Evolutionary conservation across 805 yeast species (phyloP).

Genomic region (Candida insectorum): DNA sequence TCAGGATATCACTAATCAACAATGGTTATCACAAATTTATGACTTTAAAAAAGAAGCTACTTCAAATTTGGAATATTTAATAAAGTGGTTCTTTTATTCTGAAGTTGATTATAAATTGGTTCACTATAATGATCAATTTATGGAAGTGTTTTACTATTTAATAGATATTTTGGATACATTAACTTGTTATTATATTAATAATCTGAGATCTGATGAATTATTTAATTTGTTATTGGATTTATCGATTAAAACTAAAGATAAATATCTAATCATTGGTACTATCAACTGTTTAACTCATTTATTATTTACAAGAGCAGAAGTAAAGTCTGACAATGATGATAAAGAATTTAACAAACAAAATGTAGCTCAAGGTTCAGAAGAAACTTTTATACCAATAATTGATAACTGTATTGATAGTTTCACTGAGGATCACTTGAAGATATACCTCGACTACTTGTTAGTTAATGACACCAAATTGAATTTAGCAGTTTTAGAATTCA

Average conservation of each 20-base stretch:
- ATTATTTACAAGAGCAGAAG: constrained; percentile 47
- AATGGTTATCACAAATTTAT: constrained; percentile 58
- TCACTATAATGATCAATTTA: constrained; percentile 29
- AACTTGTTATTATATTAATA: constrained; percentile 77
- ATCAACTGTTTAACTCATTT: constrained; percentile 78
- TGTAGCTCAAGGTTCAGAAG: constrained; percentile 4
- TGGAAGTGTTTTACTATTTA: constrained; percentile 63
- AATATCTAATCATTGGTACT: constrained; percentile 64
- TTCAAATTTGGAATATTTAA: constrained; percentile 40
- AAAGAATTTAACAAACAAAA: constrained; percentile 10
- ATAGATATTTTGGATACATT: constrained; percentile 82
- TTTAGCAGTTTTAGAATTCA: constrained; percentile 71
- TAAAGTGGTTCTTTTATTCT: constrained; percentile 27
- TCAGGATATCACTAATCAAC: constrained; percentile 82
- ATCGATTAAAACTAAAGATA: constrained; percentile 56
- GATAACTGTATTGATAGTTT: constrained; percentile 41
- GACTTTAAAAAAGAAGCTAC: constrained; percentile 46
- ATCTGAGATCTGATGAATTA: constrained; percentile 64
- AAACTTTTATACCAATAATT: constrained; percentile 12
- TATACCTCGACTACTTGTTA: constrained; percentile 55
- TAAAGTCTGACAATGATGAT: constrained; percentile 18
- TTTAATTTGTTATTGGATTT: constrained; percentile 54
- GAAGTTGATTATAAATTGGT: constrained; percentile 15
- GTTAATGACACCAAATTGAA: constrained; percentile 71
- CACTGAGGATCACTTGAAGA: constrained; percentile 41